Percentiles rank a stretch among this genome's conserved stretches.
These are phyloP conservation scores for Microsporum ferrugineum DNA, from an alignment of 2,329 filamentous ascomycete species.

Conservation along the genomic window DNA sequence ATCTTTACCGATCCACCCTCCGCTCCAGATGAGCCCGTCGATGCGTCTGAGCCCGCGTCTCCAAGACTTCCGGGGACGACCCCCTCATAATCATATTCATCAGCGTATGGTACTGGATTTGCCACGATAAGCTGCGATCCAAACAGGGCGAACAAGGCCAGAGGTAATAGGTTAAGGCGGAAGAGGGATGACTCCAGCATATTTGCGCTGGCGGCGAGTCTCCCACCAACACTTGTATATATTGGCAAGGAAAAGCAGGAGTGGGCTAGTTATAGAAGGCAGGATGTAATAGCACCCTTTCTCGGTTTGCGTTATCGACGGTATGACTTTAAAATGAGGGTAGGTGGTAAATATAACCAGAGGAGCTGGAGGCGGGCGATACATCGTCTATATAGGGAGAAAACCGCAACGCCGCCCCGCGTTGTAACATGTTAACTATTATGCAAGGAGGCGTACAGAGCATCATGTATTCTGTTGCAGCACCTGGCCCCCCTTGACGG, in stretches of 20 bases:
- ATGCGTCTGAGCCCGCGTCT: neutral
- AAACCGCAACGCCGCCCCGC: neutral
- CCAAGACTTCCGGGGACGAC: neutral
- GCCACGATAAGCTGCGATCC: neutral
- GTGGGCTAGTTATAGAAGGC: neutral
- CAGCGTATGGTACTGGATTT: neutral
- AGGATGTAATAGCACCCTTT: neutral
- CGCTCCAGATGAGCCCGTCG: neutral
- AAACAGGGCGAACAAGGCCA: neutral
- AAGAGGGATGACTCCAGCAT: neutral
- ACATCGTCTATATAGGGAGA: neutral
- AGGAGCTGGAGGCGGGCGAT: neutral
- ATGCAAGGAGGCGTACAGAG: neutral
- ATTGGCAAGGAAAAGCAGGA: neutral
- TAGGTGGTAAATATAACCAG: neutral
- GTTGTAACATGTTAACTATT: neutral
- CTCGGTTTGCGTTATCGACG: neutral
- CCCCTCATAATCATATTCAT: neutral
- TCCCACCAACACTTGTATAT: neutral
- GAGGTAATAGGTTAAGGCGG: neutral
- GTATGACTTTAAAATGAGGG: neutral
- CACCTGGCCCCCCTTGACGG: neutral
- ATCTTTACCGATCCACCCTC: conserved; percentile 47
- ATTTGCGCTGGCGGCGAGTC: neutral
- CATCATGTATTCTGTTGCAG: neutral